These are phyloP conservation scores for Diaporthe citriasiana DNA, from an alignment of 2,329 filamentous ascomycete genomes.

Conservation along the genomic window DNA sequence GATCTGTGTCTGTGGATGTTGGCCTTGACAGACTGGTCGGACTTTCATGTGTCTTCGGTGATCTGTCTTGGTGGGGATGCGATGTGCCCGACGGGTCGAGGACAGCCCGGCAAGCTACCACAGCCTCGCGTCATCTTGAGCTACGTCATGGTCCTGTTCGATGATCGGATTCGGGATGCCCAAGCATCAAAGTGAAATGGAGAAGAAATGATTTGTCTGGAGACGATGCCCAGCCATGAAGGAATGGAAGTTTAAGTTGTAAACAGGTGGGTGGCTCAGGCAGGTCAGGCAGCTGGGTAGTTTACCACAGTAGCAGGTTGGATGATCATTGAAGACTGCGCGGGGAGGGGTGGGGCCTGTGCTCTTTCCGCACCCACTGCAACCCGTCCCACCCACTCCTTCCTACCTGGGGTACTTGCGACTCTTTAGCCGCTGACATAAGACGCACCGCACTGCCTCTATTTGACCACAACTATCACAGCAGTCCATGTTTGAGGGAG, in stretches of 20 bases:
- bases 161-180: not conserved
- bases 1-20: not conserved
- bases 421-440: constrained; percentile 1
- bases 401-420: too few species aligned
- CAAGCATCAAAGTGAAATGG: not conserved
- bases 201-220: not conserved
- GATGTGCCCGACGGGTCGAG: not conserved
- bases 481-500: not conserved
- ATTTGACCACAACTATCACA: not conserved
- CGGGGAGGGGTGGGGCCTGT: not conserved
- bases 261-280: not conserved
- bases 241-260: not conserved
- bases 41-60: not conserved
- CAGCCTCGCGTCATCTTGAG: not conserved
- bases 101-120: not conserved
- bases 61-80: not conserved
- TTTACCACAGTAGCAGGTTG: constrained; percentile 11
- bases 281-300: not conserved
- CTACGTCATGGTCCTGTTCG: not conserved
- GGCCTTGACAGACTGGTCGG: not conserved
- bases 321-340: not conserved
- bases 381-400: too few species aligned
- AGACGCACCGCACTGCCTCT: not conserved
- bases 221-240: not conserved
- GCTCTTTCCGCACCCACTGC: not conserved